phyloP scores from a whole-genome alignment of 192 early-diverging fungal species.

The Linnemannia hyalina region DNA sequence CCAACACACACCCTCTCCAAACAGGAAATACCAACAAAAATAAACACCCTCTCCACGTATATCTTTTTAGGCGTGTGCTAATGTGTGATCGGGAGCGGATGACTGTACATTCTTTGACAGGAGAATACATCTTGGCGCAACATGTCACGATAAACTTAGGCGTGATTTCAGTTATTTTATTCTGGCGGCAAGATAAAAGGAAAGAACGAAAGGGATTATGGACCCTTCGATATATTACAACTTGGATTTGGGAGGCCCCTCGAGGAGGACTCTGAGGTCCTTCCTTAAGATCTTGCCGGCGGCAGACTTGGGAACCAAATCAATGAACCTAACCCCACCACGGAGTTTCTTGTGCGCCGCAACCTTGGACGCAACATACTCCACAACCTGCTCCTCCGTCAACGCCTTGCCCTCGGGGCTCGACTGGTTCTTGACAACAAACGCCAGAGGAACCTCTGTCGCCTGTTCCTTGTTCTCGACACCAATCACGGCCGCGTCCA shows the following conservation, averaged over 20 bases:
- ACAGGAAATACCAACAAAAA: constrained; percentile 13
- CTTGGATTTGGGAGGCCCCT: neutral
- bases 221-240: neutral
- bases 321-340: constrained; percentile 78
- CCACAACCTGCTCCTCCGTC: constrained; percentile 53
- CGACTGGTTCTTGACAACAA: constrained; percentile 68
- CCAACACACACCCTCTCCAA: neutral
- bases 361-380: constrained; percentile 67
- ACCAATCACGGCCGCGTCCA: constrained; percentile 75
- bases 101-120: no score
- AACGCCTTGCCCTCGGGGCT: constrained; percentile 26
- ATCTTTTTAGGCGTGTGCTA: neutral
- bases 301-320: constrained; percentile 78
- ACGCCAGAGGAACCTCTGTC: constrained; percentile 83
- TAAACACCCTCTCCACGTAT: constrained; percentile 4
- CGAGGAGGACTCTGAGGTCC: constrained; percentile 55
- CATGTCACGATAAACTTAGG: no score
- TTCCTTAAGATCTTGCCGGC: constrained; percentile 85
- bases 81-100: neutral
- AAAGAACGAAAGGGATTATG: no score
- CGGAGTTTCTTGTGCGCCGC: constrained; percentile 80
- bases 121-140: no score
- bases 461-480: constrained; percentile 68
- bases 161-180: no score
- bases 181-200: no score